Base-by-base conservation (phyloP, 148 eudicot genomes). In the Rhododendron molle region DNA sequence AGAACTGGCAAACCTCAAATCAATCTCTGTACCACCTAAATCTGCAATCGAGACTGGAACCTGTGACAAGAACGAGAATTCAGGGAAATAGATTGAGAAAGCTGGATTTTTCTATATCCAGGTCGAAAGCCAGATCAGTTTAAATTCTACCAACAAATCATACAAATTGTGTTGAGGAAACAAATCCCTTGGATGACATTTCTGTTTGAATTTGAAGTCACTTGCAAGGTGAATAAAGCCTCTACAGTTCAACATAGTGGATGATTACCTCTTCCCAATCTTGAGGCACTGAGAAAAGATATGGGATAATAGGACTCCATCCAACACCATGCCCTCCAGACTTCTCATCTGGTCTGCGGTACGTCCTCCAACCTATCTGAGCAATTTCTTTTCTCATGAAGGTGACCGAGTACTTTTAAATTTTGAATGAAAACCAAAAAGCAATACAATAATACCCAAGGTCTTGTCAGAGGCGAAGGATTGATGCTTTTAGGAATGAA, bases 301-400 rank as follows among this genome's bases (percentile, higher is more conserved):
- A 96, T n/a, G 99, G 99, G 43, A 93, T 93, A n/a, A 96, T 96
- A 14, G 99, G 99, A 92, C 99, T 96, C 99, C 99, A 96, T 49
- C 99, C 99, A 62, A 96, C 98, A 5, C 99, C 99, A 82, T 96
- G 99, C 30, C 99, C 99, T 78, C 98, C 99, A 3, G 99, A 96
- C 86, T 96, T 96, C 62, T 96, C 97, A 50, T 95, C 98, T 28
- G 99, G 99, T 90, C 99, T 92, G 44, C 89, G 95, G 88, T 96
- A 96, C 60, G 92, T 95, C 91, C 98, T 95, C 99, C 99, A 95
- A 93, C 99, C 99, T 96, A 93, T 92, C 99, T 96, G 97, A 94
- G 90, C 94, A 92, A 72, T 85, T 87, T 85, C 84, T 81, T 82
- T 71, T 79, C 86, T 79, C 78, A 76, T 87, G 16, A 88, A 83